Base-by-base conservation (phyloP, 129 eudicot species). In the Centella asiatica region DNA sequence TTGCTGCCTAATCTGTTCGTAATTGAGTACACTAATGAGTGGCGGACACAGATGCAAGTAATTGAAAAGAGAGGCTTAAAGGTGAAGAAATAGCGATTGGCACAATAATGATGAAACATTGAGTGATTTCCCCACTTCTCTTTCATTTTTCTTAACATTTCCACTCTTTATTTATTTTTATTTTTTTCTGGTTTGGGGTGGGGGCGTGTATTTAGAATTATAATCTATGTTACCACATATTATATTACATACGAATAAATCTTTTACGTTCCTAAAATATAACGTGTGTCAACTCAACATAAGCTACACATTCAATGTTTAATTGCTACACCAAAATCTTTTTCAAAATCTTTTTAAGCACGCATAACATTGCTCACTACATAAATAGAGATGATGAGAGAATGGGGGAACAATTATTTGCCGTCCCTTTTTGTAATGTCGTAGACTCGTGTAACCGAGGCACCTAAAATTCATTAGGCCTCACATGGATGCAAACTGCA, bases 21-120 rank as follows among this genome's bases (percentile, higher is more conserved):
- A 0, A 27, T n/a, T 40, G 23, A 15, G 60, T 70, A 22, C 61
- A 70, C 47, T 51, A 59, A 46, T 42, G 32, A 24, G 33, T 3
- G 22, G 62, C 50, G 79, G 66, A 47, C 34, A 42, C 9, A 45
- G 63, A n/a, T 0, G 27, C 34, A 25, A 66, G 19, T 55, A 14
- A 37, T 66, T 44, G 45, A 29, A 19, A 40, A 47, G 68, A 67
- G 65, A 74, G 63, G 78, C 78, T 80, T 82, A 71, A 68, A 79
- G 80, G 36, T 66, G 70, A 82, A 72, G 83, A 44, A 83, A 80
- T 80, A 61, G 80, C 73, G 66, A 83, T 70, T 76, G 71, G 68
- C 68, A 61, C 74, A 74, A 39, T 57, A 28, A 56, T 67, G 44
- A 73, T 31, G 60, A 24, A 50, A 47, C 59, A 34, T 65, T 58